Base-by-base conservation (phyloP, 2,329 filamentous ascomycete species). In the Epichloe baconii region DNA sequence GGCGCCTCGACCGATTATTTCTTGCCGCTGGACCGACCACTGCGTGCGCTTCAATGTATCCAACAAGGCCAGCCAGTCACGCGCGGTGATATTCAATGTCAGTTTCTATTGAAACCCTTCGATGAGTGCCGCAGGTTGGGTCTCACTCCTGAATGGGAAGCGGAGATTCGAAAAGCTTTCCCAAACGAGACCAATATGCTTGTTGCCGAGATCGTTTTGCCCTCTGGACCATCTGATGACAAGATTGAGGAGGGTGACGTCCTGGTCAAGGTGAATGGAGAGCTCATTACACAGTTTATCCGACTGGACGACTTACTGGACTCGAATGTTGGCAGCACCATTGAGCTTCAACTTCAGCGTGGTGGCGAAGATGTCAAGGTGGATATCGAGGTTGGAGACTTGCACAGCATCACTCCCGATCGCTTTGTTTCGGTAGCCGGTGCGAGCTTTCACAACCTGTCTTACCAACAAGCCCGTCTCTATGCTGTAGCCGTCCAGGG, bases 1-100 rank as follows among this genome's bases (percentile, higher is more conserved):
- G 91, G 91, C 54, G 93, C 93, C 44, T 91, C 94, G 12, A 98
- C 93, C 19, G 93, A 98, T 66, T 98, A 98, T 67, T 97, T 98
- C 68, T 74, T 98, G 5, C 93, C 93, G 1, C 75, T 98, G 14
- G 91, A 98, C 65, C 84, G 93, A 52, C 93, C 94, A 0, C 70
- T 91, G 41, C 82, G 93, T 56, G 93, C 93, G 1, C 74, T 98
- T 50, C 79, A 88, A 63, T 94, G 89, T 62, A 84, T 98, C 51
- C 88, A 86, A 64, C 76, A 83, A 57, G 83, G 80, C 36, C 78
- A 83, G 58, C 78, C 78, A 2, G 83, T 98, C 49, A 82, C 84
- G n/a, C 79, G 93, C 59, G 93, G 93, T 46, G 95, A 93, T n/a
- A 95, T 98, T 47, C 93, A 98, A 68, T 95, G 88, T 55, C 93